Conservation (phyloP, 495 filamentous ascomycete species). For the Podospora fimiseda region DNA sequence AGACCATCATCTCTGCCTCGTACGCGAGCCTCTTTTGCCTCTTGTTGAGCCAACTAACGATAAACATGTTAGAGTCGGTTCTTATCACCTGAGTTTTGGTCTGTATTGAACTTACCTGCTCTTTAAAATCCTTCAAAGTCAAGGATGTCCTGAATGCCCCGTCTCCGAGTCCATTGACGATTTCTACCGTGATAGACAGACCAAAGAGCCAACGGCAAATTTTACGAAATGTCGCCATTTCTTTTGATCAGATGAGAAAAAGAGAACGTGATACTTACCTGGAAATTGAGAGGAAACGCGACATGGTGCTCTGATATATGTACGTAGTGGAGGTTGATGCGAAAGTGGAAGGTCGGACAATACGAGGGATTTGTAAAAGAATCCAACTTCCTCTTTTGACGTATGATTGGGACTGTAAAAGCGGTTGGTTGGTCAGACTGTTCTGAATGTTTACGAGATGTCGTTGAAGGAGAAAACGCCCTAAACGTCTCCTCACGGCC, state of each 20-base stretch:
- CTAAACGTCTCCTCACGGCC: too few relatives aligned
- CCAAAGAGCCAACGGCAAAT: conserved; percentile 2
- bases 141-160: conserved; percentile 11
- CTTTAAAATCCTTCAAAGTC: conserved; percentile 11
- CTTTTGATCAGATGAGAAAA: background rate
- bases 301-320: background rate
- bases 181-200: conserved; percentile 6
- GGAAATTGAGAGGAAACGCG: background rate
- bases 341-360: conserved; percentile 3
- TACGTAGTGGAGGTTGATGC: background rate
- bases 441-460: background rate
- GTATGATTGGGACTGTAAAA: background rate
- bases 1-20: conserved; percentile 7
- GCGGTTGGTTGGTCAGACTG: background rate
- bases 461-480: background rate
- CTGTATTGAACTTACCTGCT: conserved; percentile 10
- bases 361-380: background rate
- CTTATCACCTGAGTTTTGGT: background rate
- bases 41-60: conserved; percentile 4
- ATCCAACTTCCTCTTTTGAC: conserved; percentile 3
- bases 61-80: background rate
- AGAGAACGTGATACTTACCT: background rate
- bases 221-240: conserved; percentile 12
- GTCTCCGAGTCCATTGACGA: conserved; percentile 5
- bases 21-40: background rate